Conservation (phyloP, 179 eudicot species). For the Amaranthus tricolor region DNA sequence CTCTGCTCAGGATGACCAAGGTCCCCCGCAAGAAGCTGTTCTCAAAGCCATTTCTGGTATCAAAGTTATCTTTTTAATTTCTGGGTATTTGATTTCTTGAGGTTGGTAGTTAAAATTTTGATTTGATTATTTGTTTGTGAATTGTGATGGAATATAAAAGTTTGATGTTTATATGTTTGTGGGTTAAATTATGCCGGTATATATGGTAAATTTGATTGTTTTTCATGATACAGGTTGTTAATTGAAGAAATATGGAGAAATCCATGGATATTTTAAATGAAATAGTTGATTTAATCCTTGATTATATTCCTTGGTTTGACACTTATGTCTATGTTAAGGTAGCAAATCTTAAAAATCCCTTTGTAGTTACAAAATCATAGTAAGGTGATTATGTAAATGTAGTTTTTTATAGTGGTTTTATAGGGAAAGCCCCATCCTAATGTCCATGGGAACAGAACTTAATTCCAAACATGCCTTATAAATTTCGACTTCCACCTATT, state of each 20-base stretch:
- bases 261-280: not conserved
- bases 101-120: not conserved
- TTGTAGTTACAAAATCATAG: too few relatives aligned
- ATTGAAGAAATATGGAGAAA: not conserved
- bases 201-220: not conserved
- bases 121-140: not conserved
- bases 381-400: not conserved
- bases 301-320: not conserved
- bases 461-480: too few relatives aligned
- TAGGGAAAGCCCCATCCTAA: not conserved
- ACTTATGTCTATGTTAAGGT: not conserved
- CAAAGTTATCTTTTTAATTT: not conserved
- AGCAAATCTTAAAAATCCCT: too few relatives aligned
- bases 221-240: not conserved
- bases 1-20: constrained; percentile 50
- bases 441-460: too few relatives aligned
- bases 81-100: not conserved
- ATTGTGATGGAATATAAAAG: not conserved
- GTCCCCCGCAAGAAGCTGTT: constrained; percentile 92
- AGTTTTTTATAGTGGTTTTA: not conserved
- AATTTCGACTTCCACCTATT: too few relatives aligned
- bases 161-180: not conserved
- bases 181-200: not conserved
- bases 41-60: constrained; percentile 91
- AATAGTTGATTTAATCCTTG: not conserved